A percentile compares a stretch with the other conserved stretches of the same genome.
Conservation (phyloP, 2,329 filamentous ascomycete genomes). For the Colletotrichum lentis region DNA sequence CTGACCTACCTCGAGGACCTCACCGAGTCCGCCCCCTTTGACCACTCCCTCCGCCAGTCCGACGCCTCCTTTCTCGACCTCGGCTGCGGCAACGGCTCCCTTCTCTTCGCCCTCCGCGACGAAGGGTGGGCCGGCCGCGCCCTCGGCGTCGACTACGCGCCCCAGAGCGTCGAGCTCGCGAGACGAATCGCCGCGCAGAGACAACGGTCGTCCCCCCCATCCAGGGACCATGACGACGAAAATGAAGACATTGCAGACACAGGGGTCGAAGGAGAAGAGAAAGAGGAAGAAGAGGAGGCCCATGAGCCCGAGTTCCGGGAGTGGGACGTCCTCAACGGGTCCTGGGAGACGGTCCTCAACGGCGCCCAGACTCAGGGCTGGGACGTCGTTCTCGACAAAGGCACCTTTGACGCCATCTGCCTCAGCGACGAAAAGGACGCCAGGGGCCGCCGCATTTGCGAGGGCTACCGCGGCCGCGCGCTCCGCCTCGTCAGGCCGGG, state of each 20-base stretch:
- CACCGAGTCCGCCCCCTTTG: conserved; percentile 38
- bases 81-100: conserved; percentile 91
- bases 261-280: not conserved
- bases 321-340: conserved; percentile 70
- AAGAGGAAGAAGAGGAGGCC: conserved; percentile 26
- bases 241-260: conserved; percentile 41
- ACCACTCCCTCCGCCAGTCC: conserved; percentile 38
- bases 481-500: conserved; percentile 72
- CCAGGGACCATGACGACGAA: conserved; percentile 34
- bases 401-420: conserved; percentile 94
- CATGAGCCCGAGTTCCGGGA: conserved; percentile 54
- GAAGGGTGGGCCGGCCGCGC: conserved; percentile 71
- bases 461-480: conserved; percentile 77
- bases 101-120: conserved; percentile 82
- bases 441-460: conserved; percentile 69
- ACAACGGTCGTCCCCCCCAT: conserved; percentile 29
- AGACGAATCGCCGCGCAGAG: conserved; percentile 60
- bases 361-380: conserved; percentile 63
- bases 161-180: conserved; percentile 77
- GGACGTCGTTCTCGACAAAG: conserved; percentile 96
- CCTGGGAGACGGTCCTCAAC: conserved; percentile 48
- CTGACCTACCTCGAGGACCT: conserved; percentile 67
- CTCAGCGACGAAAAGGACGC: conserved; percentile 67
- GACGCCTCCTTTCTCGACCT: conserved; percentile 77
- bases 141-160: conserved; percentile 89